These are phyloP conservation scores for Trichoderma sp. DNA, from an alignment of 2,329 filamentous ascomycete genomes.

Conservation along the genomic window DNA sequence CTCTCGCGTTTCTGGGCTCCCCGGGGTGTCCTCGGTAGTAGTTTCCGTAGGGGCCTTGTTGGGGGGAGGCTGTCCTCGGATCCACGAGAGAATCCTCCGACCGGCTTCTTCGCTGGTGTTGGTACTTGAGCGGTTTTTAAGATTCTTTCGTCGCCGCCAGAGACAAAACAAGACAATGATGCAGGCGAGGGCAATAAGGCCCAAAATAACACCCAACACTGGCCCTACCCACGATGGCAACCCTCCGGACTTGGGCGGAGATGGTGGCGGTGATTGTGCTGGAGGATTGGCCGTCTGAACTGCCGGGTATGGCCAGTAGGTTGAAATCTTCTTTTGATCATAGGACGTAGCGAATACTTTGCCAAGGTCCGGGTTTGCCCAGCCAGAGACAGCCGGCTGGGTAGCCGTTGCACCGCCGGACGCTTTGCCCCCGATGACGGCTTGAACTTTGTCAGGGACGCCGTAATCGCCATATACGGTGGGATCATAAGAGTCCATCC, in stretches of 20 bases:
- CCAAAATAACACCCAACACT: constrained; percentile 59
- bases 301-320: constrained; percentile 58
- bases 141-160: constrained; percentile 48
- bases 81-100: constrained; percentile 51
- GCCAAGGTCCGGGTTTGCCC: constrained; percentile 47
- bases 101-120: constrained; percentile 45
- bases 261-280: constrained; percentile 22
- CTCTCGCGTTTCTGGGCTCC: constrained; percentile 41
- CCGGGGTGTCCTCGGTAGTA: constrained; percentile 41
- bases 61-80: constrained; percentile 42
- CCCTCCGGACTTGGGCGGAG: constrained; percentile 26
- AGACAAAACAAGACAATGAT: constrained; percentile 51
- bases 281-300: constrained; percentile 23
- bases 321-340: constrained; percentile 52
- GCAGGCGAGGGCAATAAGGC: constrained; percentile 53
- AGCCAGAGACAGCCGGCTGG: constrained; percentile 57
- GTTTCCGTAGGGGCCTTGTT: constrained; percentile 46
- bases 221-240: constrained; percentile 58
- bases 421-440: constrained; percentile 64
- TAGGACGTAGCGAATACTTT: constrained; percentile 56
- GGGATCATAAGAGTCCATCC: constrained; percentile 69
- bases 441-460: constrained; percentile 62
- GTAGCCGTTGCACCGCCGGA: constrained; percentile 68
- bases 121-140: constrained; percentile 35
- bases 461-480: constrained; percentile 61